Percentiles rank a stretch among this genome's conserved stretches.
Evolutionary conservation across 768 basidiomycete species (phyloP).

Genomic region (Mycena epipterygia): DNA sequence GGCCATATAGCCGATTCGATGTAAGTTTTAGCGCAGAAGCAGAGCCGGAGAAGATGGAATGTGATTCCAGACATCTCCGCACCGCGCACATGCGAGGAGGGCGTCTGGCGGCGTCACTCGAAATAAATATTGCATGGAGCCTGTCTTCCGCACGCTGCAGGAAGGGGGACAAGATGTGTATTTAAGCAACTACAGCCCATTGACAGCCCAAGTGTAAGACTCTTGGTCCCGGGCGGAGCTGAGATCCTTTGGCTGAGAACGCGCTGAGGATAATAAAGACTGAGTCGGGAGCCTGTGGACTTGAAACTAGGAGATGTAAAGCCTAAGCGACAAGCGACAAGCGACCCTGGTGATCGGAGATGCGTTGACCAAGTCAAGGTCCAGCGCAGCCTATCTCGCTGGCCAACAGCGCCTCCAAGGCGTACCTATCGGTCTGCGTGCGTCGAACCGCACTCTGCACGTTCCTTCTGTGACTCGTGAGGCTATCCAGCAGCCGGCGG

Average conservation of each 20-base stretch:
- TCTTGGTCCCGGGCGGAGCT: not conserved
- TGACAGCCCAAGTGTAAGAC: not conserved
- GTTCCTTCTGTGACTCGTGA: too few relatives aligned
- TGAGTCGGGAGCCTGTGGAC: conserved; percentile 2
- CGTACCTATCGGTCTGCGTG: not conserved
- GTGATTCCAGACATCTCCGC: not conserved
- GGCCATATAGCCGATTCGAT: conserved; percentile 15
- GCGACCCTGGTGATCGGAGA: conserved; percentile 26
- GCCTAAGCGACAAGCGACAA: conserved; percentile 34
- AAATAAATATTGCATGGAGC: not conserved
- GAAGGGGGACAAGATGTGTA: not conserved
- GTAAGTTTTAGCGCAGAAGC: conserved; percentile 4
- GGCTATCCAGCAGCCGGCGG: conserved; percentile 1
- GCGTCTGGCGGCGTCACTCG: not conserved
- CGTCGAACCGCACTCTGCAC: too few relatives aligned
- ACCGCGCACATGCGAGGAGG: conserved; percentile 21
- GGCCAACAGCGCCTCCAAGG: too few relatives aligned
- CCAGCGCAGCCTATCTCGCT: conserved; percentile 20
- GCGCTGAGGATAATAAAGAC: not conserved
- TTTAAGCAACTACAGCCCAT: not conserved
- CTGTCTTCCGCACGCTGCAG: not conserved
- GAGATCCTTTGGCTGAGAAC: not conserved
- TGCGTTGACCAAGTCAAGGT: conserved; percentile 25
- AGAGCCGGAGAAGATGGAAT: conserved; percentile 9
- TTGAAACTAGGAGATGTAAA: not conserved